These are phyloP conservation scores for Escovopsis sp. DNA, from an alignment of 2,329 filamentous ascomycete genomes.

Conservation along the genomic window DNA sequence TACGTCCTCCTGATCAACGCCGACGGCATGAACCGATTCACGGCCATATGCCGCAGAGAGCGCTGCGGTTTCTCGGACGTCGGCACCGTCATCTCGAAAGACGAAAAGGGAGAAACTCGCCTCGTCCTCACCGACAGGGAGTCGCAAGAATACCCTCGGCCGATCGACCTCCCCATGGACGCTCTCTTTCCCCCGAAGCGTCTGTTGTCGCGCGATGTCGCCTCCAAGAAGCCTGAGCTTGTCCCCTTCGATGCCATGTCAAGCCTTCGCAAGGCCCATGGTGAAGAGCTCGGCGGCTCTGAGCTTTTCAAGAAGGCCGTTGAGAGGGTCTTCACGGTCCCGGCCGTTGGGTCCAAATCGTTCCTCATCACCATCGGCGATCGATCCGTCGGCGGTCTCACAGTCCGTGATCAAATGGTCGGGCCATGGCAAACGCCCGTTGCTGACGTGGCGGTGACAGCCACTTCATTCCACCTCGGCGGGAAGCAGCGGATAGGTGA, in stretches of 20 bases:
- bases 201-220: constrained; percentile 63
- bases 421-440: constrained; percentile 93
- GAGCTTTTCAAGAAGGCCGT: constrained; percentile 51
- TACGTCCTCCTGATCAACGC: constrained; percentile 84
- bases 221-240: constrained; percentile 52
- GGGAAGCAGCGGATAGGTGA: constrained; percentile 66
- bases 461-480: constrained; percentile 56
- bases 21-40: constrained; percentile 64
- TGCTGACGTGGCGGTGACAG: constrained; percentile 84
- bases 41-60: constrained; percentile 59
- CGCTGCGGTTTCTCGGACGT: constrained; percentile 88
- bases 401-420: constrained; percentile 85
- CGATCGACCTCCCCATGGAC: constrained; percentile 81
- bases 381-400: constrained; percentile 78
- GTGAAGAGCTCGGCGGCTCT: constrained; percentile 34
- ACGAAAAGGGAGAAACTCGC: constrained; percentile 49
- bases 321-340: constrained; percentile 67
- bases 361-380: constrained; percentile 97
- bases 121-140: constrained; percentile 73
- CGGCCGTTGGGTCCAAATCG: constrained; percentile 88
- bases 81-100: constrained; percentile 53
- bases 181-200: constrained; percentile 77
- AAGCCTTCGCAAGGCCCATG: constrained; percentile 51
- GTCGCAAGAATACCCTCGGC: constrained; percentile 55
- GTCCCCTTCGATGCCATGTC: constrained; percentile 54